Conservation (phyloP, 306 rosid genomes). For the Fagus sylvatica region DNA sequence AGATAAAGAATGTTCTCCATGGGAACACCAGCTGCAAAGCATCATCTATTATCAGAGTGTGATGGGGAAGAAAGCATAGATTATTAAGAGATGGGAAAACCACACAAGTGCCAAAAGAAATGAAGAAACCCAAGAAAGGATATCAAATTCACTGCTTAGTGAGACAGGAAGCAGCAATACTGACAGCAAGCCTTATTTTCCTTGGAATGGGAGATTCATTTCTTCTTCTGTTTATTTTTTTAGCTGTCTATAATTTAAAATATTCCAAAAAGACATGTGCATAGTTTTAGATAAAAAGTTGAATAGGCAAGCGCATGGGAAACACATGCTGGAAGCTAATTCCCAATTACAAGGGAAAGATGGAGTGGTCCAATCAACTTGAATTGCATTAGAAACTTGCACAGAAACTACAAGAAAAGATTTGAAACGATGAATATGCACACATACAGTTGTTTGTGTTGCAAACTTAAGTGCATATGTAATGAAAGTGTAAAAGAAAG, state of each 20-base stretch:
- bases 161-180: not conserved
- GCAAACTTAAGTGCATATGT: not conserved
- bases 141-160: conserved; percentile 4
- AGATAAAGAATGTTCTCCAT: conserved; percentile 86
- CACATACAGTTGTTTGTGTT: not conserved
- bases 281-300: not conserved
- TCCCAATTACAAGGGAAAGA: no score
- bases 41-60: conserved; percentile 2
- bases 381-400: no score
- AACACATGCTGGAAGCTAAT: not conserved
- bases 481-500: not conserved
- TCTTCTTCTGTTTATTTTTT: not conserved
- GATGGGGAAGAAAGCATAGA: not conserved
- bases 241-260: not conserved
- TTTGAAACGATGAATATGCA: no score
- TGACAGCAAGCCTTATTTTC: not conserved
- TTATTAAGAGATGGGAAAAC: not conserved
- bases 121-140: conserved; percentile 5
- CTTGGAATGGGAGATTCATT: not conserved
- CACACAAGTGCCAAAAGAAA: conserved; percentile 19
- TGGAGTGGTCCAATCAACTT: no score
- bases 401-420: no score
- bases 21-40: conserved; percentile 78
- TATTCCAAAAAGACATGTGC: not conserved
- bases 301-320: not conserved